Conservation (phyloP, 2,329 filamentous ascomycete genomes). For the Pseudocercospora pini-densiflorae region DNA sequence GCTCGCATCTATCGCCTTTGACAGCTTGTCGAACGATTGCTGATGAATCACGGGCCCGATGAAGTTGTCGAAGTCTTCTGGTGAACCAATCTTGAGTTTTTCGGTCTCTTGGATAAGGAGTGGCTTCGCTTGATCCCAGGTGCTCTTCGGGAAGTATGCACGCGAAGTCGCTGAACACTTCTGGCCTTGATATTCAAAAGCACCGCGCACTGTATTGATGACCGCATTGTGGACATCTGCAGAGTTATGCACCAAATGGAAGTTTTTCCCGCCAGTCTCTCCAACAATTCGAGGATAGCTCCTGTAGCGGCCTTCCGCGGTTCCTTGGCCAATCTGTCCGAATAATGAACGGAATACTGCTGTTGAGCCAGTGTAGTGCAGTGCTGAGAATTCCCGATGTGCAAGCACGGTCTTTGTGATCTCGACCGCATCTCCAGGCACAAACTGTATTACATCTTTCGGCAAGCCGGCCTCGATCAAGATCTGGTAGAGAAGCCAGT, state of each 20-base stretch:
- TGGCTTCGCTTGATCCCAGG: conserved; percentile 73
- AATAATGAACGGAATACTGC: conserved; percentile 88
- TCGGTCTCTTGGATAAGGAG: conserved; percentile 70
- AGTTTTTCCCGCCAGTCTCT: conserved; percentile 94
- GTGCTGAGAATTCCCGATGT: conserved; percentile 82
- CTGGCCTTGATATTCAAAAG: conserved; percentile 90
- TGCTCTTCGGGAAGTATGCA: conserved; percentile 74
- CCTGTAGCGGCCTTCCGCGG: conserved; percentile 79
- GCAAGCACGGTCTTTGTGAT: conserved; percentile 77
- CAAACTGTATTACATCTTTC: conserved; percentile 87
- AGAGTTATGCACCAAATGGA: conserved; percentile 78
- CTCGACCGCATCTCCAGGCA: conserved; percentile 84
- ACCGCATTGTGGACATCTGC: conserved; percentile 80
- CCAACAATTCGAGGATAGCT: conserved; percentile 89
- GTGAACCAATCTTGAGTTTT: conserved; percentile 71
- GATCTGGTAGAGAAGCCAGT: conserved; percentile 89
- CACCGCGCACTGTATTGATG: conserved; percentile 80
- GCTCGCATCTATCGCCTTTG: conserved; percentile 76
- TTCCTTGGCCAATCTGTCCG: conserved; percentile 79
- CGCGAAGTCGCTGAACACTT: conserved; percentile 88
- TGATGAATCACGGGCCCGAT: conserved; percentile 87
- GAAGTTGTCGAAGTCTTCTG: conserved; percentile 76
- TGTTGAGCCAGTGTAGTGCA: conserved; percentile 95
- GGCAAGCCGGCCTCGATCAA: conserved; percentile 89
- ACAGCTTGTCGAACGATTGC: conserved; percentile 79